Conservation (phyloP, 148 eudicot species). For the Dianthus caryophyllus region DNA sequence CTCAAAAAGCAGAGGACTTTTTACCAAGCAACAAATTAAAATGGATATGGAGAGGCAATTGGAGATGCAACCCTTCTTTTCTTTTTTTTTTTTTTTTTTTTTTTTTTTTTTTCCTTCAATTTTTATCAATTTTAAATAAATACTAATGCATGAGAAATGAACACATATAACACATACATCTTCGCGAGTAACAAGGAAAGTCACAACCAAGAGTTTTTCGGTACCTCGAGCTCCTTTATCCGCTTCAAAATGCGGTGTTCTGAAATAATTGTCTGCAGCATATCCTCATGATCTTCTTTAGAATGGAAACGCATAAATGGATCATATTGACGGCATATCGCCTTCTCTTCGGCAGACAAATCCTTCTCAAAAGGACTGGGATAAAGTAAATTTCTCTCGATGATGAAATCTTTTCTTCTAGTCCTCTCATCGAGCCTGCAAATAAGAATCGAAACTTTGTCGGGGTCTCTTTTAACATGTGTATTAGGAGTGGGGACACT, state of each 20-base stretch:
- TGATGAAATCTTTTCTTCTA: constrained; percentile 75
- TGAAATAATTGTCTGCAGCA: constrained; percentile 57
- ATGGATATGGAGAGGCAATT: not conserved
- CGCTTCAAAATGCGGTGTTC: constrained; percentile 68
- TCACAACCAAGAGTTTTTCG: not conserved
- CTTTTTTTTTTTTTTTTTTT: too few relatives aligned
- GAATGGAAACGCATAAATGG: constrained; percentile 86
- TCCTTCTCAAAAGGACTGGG: constrained; percentile 64
- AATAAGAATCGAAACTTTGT: not conserved
- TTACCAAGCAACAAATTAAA: not conserved
- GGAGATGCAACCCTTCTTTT: not conserved
- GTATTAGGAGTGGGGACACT: too few relatives aligned
- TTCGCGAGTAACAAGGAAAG: not conserved
- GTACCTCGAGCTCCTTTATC: constrained; percentile 77
- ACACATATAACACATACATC: too few relatives aligned
- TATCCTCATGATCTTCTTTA: constrained; percentile 70
- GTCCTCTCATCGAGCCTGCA: constrained; percentile 88
- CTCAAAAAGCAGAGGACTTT: not conserved
- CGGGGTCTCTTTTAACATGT: not conserved
- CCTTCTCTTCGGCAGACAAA: constrained; percentile 69
- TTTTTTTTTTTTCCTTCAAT: too few relatives aligned
- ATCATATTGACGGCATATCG: constrained; percentile 60
- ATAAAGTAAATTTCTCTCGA: constrained; percentile 72
- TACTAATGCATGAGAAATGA: too few relatives aligned
- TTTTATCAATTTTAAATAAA: too few relatives aligned